Evolutionary conservation across 164 flowering plant species (phyloP), one percentile per base, ranked within the genome.

Genomic region (Vitis riparia): DNA sequence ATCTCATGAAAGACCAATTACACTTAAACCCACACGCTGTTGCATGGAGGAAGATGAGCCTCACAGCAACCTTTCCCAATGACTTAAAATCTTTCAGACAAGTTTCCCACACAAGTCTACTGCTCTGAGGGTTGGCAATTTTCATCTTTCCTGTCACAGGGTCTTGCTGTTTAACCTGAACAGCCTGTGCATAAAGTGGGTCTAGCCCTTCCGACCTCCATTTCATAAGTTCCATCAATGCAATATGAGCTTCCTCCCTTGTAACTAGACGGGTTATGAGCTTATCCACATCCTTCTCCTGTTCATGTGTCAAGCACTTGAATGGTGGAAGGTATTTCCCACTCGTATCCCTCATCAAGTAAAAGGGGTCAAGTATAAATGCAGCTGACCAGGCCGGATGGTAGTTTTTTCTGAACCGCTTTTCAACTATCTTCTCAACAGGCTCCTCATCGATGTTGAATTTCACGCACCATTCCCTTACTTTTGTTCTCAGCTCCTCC

Each of bases 331-430:
- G 79, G 68, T 89, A 89, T 53, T 82, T 85, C 60, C 91, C 91
- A 51, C 82, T 72, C n/a, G 74, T 68, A 65, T 85, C 88, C 78
- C 78, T 80, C 13, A 78, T 75, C 72, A 89, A 76, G 70, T 87
- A 73, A 1, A 81, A 72, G 0, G 93, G 92, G 68, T 87, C 91
- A n/a, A 87, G 85, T 58, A 87, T 71, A 65, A 78, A 87, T 51
- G 89, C 88, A n/a, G 88, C 86, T n/a, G 91, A 71, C 93, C 90
- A 87, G 6, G 91, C 86, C 13, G 87, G 91, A 44, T 89, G 90
- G 66, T 88, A 88, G 74, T 85, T 88, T 68, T 84, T 84, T 27
- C 57, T 68, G 62, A 84, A 84, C 27, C 87, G 58, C 65, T 66
- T 76, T 4, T 84, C 87, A 2, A 84, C 65, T 12, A 84, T 60